Evolutionary conservation across 495 filamentous ascomycete species (phyloP), one percentile per base, ranked within the genome.

Genomic region (Cenococcum geophilum): DNA sequence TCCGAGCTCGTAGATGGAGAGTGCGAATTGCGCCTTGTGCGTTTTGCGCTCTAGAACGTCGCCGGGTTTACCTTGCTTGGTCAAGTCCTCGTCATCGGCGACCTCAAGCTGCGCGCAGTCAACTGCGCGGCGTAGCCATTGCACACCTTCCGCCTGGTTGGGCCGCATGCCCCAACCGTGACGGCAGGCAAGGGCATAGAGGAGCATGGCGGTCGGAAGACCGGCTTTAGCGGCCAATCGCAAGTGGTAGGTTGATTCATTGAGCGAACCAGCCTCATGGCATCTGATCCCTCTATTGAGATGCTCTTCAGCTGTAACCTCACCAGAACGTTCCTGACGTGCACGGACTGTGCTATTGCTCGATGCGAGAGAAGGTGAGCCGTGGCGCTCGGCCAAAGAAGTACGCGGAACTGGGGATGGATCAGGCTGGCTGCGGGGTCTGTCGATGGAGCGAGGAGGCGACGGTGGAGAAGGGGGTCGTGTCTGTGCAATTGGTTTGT

Each of bases 141-240:
- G 82, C 1, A 97, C 88, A 9, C 88, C 95, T 75, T 98, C 93
- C 36, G 78, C 78, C 64, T 87, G 89, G 71, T 96, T 96, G 18
- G 89, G 82, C 18, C 89, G 84, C 89, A 97, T 96, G 10, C 93
- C 93, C 93, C 93, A 98, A 27, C 93, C 93, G 70, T 97, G 93
- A n/a, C 95, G 84, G 70, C 92, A 96, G 35, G 93, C 95, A 43
- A 98, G 80, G 5, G 92, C 95, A 73, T 96, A 98, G 9, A 97
- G 78, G 5, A 98, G 78, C 93, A 98, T 98, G 12, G 85, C 93
- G 0, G 91, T 96, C 0, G 93, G 91, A 55, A 93, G 83, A 12
- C 87, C 86, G 43, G 86, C 84, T 65, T 86, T 86, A 1, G 93
- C 95, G 5, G 93, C 93, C 67, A 95, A 82, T 10, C 93, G 88